Base-by-base conservation (phyloP, 192 early-diverging fungal species). In the Backusella luteola region DNA sequence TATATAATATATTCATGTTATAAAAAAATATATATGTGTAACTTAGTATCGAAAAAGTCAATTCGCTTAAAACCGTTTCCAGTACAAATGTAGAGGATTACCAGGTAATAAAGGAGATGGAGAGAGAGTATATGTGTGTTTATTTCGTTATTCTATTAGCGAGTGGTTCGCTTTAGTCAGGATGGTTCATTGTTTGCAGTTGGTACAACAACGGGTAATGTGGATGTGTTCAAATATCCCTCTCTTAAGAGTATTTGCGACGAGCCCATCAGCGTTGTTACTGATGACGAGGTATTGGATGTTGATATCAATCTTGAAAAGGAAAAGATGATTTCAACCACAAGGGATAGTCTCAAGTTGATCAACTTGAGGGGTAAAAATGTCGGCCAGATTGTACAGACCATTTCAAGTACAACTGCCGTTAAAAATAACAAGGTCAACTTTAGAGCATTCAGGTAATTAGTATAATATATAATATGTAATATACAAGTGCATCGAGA, bases 171-270 rank as follows among this genome's bases (percentile, higher is more conserved):
- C 19, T 94, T 93, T 80, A 91, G 85, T 77, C 80, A 83, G 29
- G 89, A 92, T 80, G 94, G 94, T 23, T 85, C 81, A 49, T 75
- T 89, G 44, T 71, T 95, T 23, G 85, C 89, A 21, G 89, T 89
- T 3, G 94, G 90, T 15, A 88, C 88, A 66, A 91, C 94, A 6
- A 92, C 94, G 70, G 93, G 93, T 41, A 85, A 87, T 73, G 77
- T 91, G 12, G 78, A 79, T 6, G 56, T 93, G 34, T 85, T 91
- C 67, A 83, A 81, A 42, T 95, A 91, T 86, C 93, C 93, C 11
- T 85, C 84, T 12, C 73, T 93, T 21, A 76, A 80, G 9, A 73
- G 71, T 6, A 84, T 76, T 19, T 81, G 84, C 21, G 85, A 89
- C 2, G 89, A 90, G 56, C 87, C 93, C 34, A 72, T 86, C 12